Conservation (phyloP, 1,139 yeast species). For the Saccharomyces hybrid region DNA sequence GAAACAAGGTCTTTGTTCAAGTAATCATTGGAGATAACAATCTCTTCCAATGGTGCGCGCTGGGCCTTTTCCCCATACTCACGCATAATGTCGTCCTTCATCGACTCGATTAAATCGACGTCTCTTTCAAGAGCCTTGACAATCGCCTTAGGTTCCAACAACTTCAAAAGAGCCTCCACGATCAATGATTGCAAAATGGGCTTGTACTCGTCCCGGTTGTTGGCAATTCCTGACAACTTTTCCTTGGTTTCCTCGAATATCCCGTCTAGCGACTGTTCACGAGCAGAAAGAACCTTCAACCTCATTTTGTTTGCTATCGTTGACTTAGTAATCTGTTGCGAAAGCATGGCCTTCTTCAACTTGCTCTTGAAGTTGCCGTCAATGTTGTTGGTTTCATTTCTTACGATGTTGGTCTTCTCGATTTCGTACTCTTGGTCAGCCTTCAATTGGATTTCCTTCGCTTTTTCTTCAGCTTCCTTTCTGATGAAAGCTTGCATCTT, state of each 20-base stretch:
- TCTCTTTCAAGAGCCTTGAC: conserved; percentile 68
- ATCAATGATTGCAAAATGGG: conserved; percentile 68
- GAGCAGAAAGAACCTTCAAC: conserved; percentile 78
- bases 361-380: conserved; percentile 75
- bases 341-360: conserved; percentile 82
- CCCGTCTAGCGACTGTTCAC: conserved; percentile 70
- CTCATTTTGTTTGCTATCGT: conserved; percentile 93
- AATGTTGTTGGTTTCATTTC: conserved; percentile 83
- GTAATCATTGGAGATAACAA: conserved; percentile 49
- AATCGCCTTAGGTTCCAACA: conserved; percentile 61
- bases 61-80: conserved; percentile 62
- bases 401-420: conserved; percentile 90
- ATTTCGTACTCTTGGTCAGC: conserved; percentile 98
- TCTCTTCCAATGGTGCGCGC: conserved; percentile 47
- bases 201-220: conserved; percentile 52
- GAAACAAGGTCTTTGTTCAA: conserved; percentile 52
- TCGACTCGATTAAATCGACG: conserved; percentile 43
- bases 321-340: conserved; percentile 92
- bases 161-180: conserved; percentile 70
- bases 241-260: conserved; percentile 64
- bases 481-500: conserved; percentile 98
- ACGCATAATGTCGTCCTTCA: conserved; percentile 47
- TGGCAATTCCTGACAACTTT: conserved; percentile 49
- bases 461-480: conserved; percentile 98
- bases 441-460: conserved; percentile 88